Conservation (phyloP, 2,329 filamentous ascomycete species). For the Cercospora sp. region DNA sequence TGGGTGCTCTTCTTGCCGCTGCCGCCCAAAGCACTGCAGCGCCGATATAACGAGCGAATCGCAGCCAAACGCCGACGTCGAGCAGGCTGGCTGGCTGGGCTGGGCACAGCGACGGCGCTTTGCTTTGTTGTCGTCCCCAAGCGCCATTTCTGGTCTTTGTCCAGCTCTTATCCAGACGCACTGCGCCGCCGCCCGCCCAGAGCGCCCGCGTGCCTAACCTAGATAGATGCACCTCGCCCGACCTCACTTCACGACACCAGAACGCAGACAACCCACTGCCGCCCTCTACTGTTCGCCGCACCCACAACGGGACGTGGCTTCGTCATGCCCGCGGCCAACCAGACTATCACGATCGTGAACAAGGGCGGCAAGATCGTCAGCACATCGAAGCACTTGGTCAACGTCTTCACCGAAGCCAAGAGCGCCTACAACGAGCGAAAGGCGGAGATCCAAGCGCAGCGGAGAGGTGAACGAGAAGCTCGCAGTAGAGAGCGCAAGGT, state of each 20-base stretch:
- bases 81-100: background rate
- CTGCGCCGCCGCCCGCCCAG: background rate
- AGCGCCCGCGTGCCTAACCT: background rate
- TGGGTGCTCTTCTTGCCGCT: background rate
- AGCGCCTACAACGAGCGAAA: conserved; percentile 86
- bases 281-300: background rate
- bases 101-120: conserved; percentile 1
- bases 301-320: background rate
- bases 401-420: conserved; percentile 89
- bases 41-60: conserved; percentile 7
- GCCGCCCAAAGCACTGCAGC: background rate
- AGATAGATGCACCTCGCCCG: background rate
- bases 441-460: conserved; percentile 72
- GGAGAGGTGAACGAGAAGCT: conserved; percentile 56
- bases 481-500: conserved; percentile 54
- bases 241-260: background rate
- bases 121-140: background rate
- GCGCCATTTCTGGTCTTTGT: background rate
- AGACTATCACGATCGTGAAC: conserved; percentile 88
- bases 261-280: background rate
- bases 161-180: background rate
- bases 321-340: conserved; percentile 46
- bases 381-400: conserved; percentile 85
- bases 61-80: conserved; percentile 2
- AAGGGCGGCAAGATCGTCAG: conserved; percentile 88